A percentile compares a stretch with the other conserved stretches of the same genome.
Conservation (phyloP, 1,284 basidiomycete genomes). For the Trichosporon ovoides region DNA sequence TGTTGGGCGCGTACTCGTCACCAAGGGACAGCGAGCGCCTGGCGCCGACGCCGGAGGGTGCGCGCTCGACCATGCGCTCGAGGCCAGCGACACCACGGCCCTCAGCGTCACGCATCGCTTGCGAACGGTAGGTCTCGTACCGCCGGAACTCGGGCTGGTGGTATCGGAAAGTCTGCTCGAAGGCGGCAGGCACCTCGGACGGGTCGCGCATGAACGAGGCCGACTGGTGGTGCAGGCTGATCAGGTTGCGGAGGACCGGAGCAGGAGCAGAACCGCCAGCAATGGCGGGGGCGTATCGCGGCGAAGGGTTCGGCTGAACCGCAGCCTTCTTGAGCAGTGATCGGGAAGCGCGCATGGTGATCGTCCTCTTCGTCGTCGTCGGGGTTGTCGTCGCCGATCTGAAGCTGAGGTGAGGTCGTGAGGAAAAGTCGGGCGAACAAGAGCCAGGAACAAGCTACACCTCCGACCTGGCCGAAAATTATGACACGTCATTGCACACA, state of each 20-base stretch:
- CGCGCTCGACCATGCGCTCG: slow-evolving; percentile 19
- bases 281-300: background rate
- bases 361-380: background rate
- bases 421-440: slow-evolving; percentile 4
- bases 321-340: background rate
- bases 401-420: no score
- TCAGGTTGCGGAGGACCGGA: slow-evolving; percentile 29
- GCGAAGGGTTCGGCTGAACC: background rate
- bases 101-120: background rate
- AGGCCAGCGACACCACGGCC: slow-evolving; percentile 5
- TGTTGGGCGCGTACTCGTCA: background rate
- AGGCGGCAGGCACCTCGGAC: slow-evolving; percentile 26
- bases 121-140: slow-evolving; percentile 17
- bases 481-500: background rate
- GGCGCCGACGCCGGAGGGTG: slow-evolving; percentile 9
- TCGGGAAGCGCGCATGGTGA: background rate
- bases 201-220: slow-evolving; percentile 40
- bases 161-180: slow-evolving; percentile 33
- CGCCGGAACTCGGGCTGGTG: slow-evolving; percentile 16
- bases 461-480: no score
- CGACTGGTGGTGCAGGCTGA: slow-evolving; percentile 41
- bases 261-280: slow-evolving; percentile 23
- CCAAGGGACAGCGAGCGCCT: slow-evolving; percentile 11
- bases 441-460: no score
- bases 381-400: background rate